Conservation (phyloP, 1,139 yeast species). For the Nakaseomyces sp. region DNA sequence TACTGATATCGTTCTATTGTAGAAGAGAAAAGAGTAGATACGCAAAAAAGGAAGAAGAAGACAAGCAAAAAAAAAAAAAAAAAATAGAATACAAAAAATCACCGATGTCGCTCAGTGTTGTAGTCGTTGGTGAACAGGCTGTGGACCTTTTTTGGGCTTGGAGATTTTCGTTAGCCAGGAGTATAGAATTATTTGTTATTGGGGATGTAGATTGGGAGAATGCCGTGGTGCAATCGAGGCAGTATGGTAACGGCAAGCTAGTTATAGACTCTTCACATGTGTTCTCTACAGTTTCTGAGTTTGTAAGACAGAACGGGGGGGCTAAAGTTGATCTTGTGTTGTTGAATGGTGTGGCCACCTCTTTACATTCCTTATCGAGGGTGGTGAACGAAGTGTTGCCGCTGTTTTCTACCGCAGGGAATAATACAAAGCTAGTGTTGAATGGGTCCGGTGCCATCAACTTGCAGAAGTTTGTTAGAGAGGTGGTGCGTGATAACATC, state of each 20-base stretch:
- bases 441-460: slow-evolving; percentile 66
- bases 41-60: not conserved
- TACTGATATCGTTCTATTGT: too few relatives aligned
- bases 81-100: not conserved
- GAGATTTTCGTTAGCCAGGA: slow-evolving; percentile 24
- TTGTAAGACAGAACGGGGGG: slow-evolving; percentile 7
- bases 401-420: slow-evolving; percentile 31
- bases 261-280: slow-evolving; percentile 21
- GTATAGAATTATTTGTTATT: slow-evolving; percentile 25
- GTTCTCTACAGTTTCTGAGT: slow-evolving; percentile 15
- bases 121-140: slow-evolving; percentile 27
- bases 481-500: slow-evolving; percentile 22
- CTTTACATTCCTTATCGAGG: slow-evolving; percentile 40
- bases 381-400: slow-evolving; percentile 25
- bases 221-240: slow-evolving; percentile 17
- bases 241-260: slow-evolving; percentile 21
- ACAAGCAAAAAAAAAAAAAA: not conserved
- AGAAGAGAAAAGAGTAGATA: too few relatives aligned
- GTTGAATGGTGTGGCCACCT: slow-evolving; percentile 33
- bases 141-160: slow-evolving; percentile 26
- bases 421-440: slow-evolving; percentile 44
- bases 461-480: slow-evolving; percentile 53
- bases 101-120: slow-evolving; percentile 17
- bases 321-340: slow-evolving; percentile 41
- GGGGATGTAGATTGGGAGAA: slow-evolving; percentile 17